These are phyloP conservation scores for Melampsora larici-populina DNA, from an alignment of 1,284 basidiomycete genomes.

Conservation along the genomic window DNA sequence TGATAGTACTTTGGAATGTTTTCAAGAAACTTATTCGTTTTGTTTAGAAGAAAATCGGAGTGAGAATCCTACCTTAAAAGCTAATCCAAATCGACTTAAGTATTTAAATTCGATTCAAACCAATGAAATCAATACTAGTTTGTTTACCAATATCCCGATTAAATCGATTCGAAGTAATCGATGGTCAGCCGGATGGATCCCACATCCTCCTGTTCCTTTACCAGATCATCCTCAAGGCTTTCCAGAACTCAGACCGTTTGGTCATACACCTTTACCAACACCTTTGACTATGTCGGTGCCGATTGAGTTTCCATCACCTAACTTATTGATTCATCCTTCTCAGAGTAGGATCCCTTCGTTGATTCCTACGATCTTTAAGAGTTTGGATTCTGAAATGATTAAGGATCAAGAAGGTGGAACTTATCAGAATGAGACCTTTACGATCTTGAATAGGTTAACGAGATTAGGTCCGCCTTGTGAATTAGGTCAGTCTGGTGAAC, in stretches of 20 bases:
- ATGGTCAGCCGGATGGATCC: slow-evolving; percentile 40
- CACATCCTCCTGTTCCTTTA: slow-evolving; percentile 3
- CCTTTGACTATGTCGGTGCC: slow-evolving; percentile 49
- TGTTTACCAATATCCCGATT: slow-evolving; percentile 3
- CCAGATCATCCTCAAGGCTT: background rate
- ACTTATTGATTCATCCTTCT: slow-evolving; percentile 36
- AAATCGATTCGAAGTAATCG: slow-evolving; percentile 11
- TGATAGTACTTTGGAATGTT: background rate
- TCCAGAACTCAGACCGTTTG: slow-evolving; percentile 46
- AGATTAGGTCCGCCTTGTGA: slow-evolving; percentile 51
- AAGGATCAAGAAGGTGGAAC: slow-evolving; percentile 43
- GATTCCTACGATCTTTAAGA: slow-evolving; percentile 42
- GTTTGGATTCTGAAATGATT: slow-evolving; percentile 30
- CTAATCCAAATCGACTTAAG: background rate
- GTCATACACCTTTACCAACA: slow-evolving; percentile 46
- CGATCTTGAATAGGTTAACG: slow-evolving; percentile 47
- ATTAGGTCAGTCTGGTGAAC: slow-evolving; percentile 48
- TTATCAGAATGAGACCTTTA: slow-evolving; percentile 43
- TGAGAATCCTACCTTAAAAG: background rate
- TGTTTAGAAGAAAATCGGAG: slow-evolving; percentile 7
- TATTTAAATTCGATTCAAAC: background rate
- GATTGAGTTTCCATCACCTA: slow-evolving; percentile 40
- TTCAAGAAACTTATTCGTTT: slow-evolving; percentile 13
- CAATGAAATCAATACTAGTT: background rate
- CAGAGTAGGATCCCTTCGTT: slow-evolving; percentile 45